These are phyloP conservation scores for Scolecobasidium constrictum DNA, from an alignment of 2,329 filamentous ascomycete species.

Conservation along the genomic window DNA sequence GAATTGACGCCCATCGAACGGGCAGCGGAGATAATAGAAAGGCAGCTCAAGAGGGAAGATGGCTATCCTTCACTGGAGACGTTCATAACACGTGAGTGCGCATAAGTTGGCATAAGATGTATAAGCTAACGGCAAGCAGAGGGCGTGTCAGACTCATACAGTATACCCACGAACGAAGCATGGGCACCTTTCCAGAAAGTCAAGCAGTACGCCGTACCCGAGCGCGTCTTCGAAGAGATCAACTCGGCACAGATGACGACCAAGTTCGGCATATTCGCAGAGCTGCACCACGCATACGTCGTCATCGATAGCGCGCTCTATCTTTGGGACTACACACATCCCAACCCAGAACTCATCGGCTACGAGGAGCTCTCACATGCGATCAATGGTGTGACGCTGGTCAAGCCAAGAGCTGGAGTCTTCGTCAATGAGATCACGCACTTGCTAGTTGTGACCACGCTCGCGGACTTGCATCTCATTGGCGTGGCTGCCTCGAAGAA, in stretches of 20 bases:
- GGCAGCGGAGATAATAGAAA: slow-evolving; percentile 75
- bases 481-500: slow-evolving; percentile 61
- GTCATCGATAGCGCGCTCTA: slow-evolving; percentile 93
- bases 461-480: slow-evolving; percentile 74
- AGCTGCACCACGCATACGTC: slow-evolving; percentile 91
- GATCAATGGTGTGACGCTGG: slow-evolving; percentile 84
- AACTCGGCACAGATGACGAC: slow-evolving; percentile 79
- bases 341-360: slow-evolving; percentile 83
- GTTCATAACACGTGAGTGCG: slow-evolving; percentile 70
- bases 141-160: slow-evolving; percentile 86
- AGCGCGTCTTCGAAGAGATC: slow-evolving; percentile 85
- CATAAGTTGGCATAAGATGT: neutral
- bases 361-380: slow-evolving; percentile 82
- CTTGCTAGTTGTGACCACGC: slow-evolving; percentile 80
- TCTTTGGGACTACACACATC: slow-evolving; percentile 92
- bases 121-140: slow-evolving; percentile 43
- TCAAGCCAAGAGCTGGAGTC: slow-evolving; percentile 73
- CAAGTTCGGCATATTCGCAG: slow-evolving; percentile 90
- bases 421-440: slow-evolving; percentile 81
- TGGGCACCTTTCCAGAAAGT: slow-evolving; percentile 87
- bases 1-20: slow-evolving; percentile 51
- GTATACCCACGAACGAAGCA: slow-evolving; percentile 52
- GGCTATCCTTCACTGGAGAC: slow-evolving; percentile 82
- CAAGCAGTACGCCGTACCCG: slow-evolving; percentile 80
- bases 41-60: slow-evolving; percentile 62